phyloP scores from a whole-genome alignment of 352 stramenopile genomes.

The Stramenopiles sp. region DNA sequence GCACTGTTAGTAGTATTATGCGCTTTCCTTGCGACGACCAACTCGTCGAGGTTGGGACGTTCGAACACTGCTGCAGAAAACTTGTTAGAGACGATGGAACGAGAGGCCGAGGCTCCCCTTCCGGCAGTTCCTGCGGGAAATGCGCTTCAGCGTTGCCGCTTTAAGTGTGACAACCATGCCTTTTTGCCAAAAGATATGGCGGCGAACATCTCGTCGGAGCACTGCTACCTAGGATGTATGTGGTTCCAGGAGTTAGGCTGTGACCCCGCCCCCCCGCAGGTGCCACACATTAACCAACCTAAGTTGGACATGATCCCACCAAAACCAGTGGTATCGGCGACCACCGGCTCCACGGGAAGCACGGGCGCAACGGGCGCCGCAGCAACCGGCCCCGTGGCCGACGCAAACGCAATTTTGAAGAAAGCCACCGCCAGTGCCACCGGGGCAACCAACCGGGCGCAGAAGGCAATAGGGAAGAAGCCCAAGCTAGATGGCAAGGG shows the following conservation, averaged over 20 bases:
- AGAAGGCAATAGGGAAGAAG: too few species aligned
- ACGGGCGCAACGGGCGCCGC: not conserved
- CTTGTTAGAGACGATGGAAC: too few species aligned
- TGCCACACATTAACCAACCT: slow-evolving; percentile 4
- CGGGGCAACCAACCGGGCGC: too few species aligned
- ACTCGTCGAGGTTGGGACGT: too few species aligned
- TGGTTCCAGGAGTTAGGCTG: not conserved
- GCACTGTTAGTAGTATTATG: too few species aligned
- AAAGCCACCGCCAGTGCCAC: too few species aligned
- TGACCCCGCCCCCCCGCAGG: not conserved
- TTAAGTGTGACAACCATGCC: not conserved
- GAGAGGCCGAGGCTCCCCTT: not conserved
- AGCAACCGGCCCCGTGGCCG: not conserved
- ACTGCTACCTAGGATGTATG: not conserved
- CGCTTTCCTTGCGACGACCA: too few species aligned
- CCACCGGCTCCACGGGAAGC: not conserved
- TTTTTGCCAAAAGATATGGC: slow-evolving; percentile 10
- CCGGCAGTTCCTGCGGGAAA: not conserved
- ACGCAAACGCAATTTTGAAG: too few species aligned
- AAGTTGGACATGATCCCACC: not conserved
- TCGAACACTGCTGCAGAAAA: too few species aligned
- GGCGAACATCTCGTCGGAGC: not conserved
- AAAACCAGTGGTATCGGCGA: not conserved
- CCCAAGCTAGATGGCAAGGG: too few species aligned
- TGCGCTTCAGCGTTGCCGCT: not conserved